Conservation (phyloP, 495 filamentous ascomycete species). For the Tetracladium marchalianum region DNA sequence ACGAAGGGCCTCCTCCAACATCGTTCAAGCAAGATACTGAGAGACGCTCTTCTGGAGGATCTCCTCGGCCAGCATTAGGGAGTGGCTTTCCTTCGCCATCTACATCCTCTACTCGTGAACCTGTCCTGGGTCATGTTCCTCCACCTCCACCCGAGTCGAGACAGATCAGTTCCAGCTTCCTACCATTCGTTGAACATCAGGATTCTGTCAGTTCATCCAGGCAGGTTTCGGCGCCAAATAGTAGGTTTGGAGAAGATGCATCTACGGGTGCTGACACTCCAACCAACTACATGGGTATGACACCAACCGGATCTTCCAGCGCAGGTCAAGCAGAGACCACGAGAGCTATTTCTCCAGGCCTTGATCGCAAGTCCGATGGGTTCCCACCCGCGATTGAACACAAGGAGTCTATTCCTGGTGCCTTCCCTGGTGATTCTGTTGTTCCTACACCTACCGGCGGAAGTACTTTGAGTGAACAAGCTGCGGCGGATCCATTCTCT, state of each 20-base stretch:
- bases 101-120: conserved; percentile 7
- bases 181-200: conserved; percentile 52
- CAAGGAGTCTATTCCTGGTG: conserved; percentile 39
- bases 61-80: conserved; percentile 4
- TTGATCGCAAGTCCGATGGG: conserved; percentile 18
- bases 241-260: conserved; percentile 50
- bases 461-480: conserved; percentile 27
- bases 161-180: conserved; percentile 62
- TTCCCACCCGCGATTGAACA: conserved; percentile 20
- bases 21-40: conserved; percentile 55
- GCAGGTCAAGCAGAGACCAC: conserved; percentile 14
- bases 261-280: conserved; percentile 46
- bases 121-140: conserved; percentile 18
- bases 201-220: conserved; percentile 71
- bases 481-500: conserved; percentile 17
- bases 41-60: conserved; percentile 2
- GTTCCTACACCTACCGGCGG: conserved; percentile 35
- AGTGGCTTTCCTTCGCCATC: conserved; percentile 11
- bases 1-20: conserved; percentile 36
- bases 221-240: conserved; percentile 70
- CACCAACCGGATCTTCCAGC: conserved; percentile 22
- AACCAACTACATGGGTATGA: conserved; percentile 34
- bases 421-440: conserved; percentile 45
- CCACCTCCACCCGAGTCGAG: conserved; percentile 55
- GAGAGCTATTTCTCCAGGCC: conserved; percentile 20